Conservation (phyloP, 169 alveolate genomes). For the Plasmodium vinckei region DNA sequence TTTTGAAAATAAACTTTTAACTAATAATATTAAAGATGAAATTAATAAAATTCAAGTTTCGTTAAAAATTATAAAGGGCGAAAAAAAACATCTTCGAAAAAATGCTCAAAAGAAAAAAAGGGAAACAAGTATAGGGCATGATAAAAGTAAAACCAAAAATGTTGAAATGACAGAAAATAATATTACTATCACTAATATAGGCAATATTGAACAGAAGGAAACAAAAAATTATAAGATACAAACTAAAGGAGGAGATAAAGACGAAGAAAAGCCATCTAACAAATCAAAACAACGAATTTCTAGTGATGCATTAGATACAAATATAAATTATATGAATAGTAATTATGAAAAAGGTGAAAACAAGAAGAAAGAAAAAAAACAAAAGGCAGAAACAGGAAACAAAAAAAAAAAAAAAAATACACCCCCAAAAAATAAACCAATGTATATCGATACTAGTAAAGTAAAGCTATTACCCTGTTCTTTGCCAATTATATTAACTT, state of each 20-base stretch:
- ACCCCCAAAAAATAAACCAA: background rate
- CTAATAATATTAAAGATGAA: constrained; percentile 58
- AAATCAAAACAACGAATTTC: no score
- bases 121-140: background rate
- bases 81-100: background rate
- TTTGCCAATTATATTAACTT: constrained; percentile 35
- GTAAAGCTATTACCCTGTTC: constrained; percentile 59
- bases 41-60: constrained; percentile 58
- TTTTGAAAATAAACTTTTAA: constrained; percentile 13
- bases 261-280: background rate
- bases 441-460: constrained; percentile 51
- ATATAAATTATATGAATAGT: background rate
- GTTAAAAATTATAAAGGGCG: constrained; percentile 24
- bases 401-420: background rate
- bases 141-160: background rate
- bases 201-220: background rate
- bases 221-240: background rate
- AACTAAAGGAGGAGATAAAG: background rate
- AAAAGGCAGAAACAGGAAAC: background rate
- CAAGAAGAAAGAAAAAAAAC: no score
- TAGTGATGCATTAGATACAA: background rate
- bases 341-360: background rate
- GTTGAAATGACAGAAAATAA: background rate
- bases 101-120: constrained; percentile 1
- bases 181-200: background rate